Base-by-base conservation (phyloP, 306 rosid species). In the Pterocarpus macrocarpus region DNA sequence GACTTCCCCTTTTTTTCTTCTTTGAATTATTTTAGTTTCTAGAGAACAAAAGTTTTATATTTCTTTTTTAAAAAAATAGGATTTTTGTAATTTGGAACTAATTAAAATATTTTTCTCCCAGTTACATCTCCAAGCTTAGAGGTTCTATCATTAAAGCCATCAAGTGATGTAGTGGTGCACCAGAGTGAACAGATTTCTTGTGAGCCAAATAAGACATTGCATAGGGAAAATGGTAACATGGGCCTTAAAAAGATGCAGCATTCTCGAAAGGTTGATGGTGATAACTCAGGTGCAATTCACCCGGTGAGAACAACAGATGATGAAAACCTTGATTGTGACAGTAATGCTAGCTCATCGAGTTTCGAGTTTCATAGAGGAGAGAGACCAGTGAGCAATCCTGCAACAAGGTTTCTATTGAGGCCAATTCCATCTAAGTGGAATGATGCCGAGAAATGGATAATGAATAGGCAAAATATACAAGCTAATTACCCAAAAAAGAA, bases 351-450 rank as follows among this genome's bases (percentile, higher is more conserved):
- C 82, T 93, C 99, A 3, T 95, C 99, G 0, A 95, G 99, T 80
- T 95, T 95, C 16, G 99, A 95, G 91, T 95, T 95, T 78, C 95
- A 89, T 69, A 93, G 87, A 64, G 95, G 97, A 67, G 99, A 95
- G 81, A 91, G 92, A 68, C 70, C 89, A 14, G 87, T 57, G n/a
- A 90, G 78, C 81, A 87, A 85, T 70, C 90, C 81, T 53, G 83
- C 87, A 14, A 58, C 91, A 64, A 87, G 97, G 75, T 85, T 92
- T 4, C 77, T 91, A 1, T 80, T 91, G 62, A 90, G 95, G 72
- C 97, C 97, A 1, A 90, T 95, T 67, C 88, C 99, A 39, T 95
- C 97, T 0, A 95, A 95, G 88, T 95, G 99, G 99, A 91, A 95
- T 2, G 99, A 95, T 77, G 99, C 99, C 0, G 99, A 93, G 84